These are phyloP conservation scores for Penicillium sp. DNA, from an alignment of 2,329 filamentous ascomycete species.

Conservation along the genomic window DNA sequence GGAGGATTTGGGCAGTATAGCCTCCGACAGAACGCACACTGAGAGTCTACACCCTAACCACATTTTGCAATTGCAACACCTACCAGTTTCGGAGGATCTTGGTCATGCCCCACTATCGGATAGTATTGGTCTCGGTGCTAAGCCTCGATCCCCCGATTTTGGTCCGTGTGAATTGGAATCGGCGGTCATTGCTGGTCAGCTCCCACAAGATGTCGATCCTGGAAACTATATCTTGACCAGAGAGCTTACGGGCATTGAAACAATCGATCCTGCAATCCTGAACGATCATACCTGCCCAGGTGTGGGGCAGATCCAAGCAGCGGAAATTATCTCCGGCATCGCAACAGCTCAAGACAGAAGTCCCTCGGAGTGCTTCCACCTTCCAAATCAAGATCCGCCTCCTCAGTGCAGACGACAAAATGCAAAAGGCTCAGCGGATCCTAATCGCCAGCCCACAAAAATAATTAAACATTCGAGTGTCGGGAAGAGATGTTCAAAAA, in stretches of 20 bases:
- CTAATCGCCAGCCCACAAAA: neutral
- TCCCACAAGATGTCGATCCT: neutral
- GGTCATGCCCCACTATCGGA: neutral
- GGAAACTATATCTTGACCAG: neutral
- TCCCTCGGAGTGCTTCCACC: neutral
- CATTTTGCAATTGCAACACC: neutral
- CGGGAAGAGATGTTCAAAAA: neutral
- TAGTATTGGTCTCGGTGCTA: neutral
- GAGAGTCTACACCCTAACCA: neutral
- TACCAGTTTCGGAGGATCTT: conserved; percentile 1
- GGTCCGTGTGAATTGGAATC: neutral
- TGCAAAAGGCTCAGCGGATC: neutral
- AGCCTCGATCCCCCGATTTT: conserved; percentile 1
- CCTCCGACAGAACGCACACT: neutral
- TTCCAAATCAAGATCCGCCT: neutral
- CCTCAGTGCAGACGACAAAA: neutral
- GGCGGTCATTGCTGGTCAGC: conserved; percentile 2
- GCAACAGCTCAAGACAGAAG: neutral
- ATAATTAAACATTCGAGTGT: no score
- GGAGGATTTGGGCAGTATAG: neutral
- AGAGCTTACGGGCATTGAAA: neutral
- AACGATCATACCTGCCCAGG: neutral
- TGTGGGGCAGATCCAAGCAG: neutral
- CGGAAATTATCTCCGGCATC: neutral
- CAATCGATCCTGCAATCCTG: conserved; percentile 3